Percentiles rank a stretch among this genome's conserved stretches.
Conservation (phyloP, 2,329 filamentous ascomycete genomes). For the Macrophomina tecta region DNA sequence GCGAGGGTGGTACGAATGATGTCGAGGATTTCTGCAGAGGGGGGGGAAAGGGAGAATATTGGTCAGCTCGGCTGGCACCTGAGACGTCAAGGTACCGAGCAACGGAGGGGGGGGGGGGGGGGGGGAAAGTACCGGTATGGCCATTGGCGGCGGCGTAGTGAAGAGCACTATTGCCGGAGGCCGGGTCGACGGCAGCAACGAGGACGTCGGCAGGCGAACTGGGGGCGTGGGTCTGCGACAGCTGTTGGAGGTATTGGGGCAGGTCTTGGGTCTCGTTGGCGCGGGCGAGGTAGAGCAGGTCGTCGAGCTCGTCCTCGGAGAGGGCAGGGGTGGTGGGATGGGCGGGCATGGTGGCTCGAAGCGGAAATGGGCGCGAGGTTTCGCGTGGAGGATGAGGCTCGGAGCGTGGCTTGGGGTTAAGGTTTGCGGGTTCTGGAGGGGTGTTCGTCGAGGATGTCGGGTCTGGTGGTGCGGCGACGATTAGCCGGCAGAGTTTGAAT, state of each 20-base stretch:
- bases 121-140: constrained; percentile 66
- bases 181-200: constrained; percentile 71
- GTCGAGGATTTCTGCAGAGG: constrained; percentile 42
- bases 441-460: not conserved
- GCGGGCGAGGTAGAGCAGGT: constrained; percentile 86
- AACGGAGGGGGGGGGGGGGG: too few relatives aligned
- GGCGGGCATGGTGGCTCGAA: constrained; percentile 6
- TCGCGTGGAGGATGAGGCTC: not conserved
- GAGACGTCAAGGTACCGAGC: too few relatives aligned
- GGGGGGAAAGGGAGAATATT: not conserved
- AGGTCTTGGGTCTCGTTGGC: constrained; percentile 77
- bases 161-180: constrained; percentile 77
- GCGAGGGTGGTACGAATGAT: constrained; percentile 33
- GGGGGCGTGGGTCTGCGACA: constrained; percentile 58
- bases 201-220: constrained; percentile 66
- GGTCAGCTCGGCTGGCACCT: not conserved
- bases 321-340: constrained; percentile 45
- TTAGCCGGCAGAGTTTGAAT: constrained; percentile 10
- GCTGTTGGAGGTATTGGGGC: constrained; percentile 60
- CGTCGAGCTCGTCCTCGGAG: constrained; percentile 83
- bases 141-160: constrained; percentile 96
- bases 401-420: not conserved
- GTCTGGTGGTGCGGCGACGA: not conserved
- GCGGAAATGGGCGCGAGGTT: not conserved
- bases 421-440: not conserved